phyloP scores from a whole-genome alignment of 805 yeast species.

The Nakazawaea ishiwadae region DNA sequence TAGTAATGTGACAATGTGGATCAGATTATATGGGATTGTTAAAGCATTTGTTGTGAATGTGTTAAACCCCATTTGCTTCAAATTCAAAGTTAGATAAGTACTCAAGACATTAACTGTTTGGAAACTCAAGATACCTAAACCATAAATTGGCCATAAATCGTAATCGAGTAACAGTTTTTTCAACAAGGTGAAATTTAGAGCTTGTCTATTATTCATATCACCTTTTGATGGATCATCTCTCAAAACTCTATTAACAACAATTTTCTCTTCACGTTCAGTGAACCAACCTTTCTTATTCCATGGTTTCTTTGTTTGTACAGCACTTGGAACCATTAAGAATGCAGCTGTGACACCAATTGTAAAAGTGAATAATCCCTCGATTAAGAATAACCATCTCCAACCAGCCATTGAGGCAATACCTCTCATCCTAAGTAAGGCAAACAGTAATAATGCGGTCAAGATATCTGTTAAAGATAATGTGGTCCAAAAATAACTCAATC shows the following conservation, averaged over 20 bases:
- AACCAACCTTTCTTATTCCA: constrained; percentile 46
- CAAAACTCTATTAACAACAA: constrained; percentile 34
- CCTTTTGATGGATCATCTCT: constrained; percentile 46
- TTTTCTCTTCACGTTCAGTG: constrained; percentile 32
- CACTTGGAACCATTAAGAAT: constrained; percentile 51
- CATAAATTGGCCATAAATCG: constrained; percentile 52
- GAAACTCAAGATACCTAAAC: constrained; percentile 38
- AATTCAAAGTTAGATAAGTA: constrained; percentile 42
- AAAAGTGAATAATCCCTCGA: constrained; percentile 24
- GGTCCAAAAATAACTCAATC: constrained; percentile 52
- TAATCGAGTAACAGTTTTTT: constrained; percentile 39
- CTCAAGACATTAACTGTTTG: constrained; percentile 32
- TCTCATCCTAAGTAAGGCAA: constrained; percentile 38
- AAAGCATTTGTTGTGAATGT: constrained; percentile 49
- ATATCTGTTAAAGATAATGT: constrained; percentile 36
- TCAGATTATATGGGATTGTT: constrained; percentile 43
- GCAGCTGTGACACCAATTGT: constrained; percentile 41
- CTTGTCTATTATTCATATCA: constrained; percentile 59
- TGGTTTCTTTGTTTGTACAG: constrained; percentile 46
- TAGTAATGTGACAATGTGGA: constrained; percentile 32
- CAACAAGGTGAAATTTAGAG: constrained; percentile 37
- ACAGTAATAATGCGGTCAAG: constrained; percentile 40
- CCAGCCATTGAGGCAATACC: constrained; percentile 24
- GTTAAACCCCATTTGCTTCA: constrained; percentile 45
- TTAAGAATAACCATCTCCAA: constrained; percentile 33